Evolutionary conservation across 495 filamentous ascomycete genomes (phyloP).

Genomic region (Aspergillus campestris): DNA sequence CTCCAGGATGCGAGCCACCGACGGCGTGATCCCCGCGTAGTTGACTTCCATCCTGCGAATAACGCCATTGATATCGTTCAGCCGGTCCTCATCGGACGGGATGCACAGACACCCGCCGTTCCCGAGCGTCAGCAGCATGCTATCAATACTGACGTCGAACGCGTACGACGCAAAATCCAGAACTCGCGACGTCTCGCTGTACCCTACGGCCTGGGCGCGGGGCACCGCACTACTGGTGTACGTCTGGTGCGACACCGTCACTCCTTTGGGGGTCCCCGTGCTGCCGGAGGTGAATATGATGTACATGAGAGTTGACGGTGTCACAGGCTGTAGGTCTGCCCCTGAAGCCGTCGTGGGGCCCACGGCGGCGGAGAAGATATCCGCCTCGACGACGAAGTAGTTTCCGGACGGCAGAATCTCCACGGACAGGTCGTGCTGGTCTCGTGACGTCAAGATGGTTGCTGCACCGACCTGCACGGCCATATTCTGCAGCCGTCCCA

Average conservation of each 20-base stretch:
- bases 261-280: slow-evolving; percentile 49
- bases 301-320: slow-evolving; percentile 27
- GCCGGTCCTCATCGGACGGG: slow-evolving; percentile 40
- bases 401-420: slow-evolving; percentile 20
- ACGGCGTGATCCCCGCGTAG: slow-evolving; percentile 42
- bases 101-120: slow-evolving; percentile 44
- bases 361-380: slow-evolving; percentile 7
- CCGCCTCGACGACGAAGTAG: slow-evolving; percentile 19
- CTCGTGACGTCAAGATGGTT: slow-evolving; percentile 23
- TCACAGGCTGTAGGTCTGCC: slow-evolving; percentile 14
- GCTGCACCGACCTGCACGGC: slow-evolving; percentile 23
- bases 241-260: slow-evolving; percentile 41
- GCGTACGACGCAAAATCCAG: slow-evolving; percentile 40
- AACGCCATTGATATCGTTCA: slow-evolving; percentile 39
- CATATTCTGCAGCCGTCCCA: slow-evolving; percentile 33
- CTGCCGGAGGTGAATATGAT: slow-evolving; percentile 46
- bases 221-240: slow-evolving; percentile 34
- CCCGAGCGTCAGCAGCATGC: slow-evolving; percentile 36
- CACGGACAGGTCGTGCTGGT: slow-evolving; percentile 16
- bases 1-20: slow-evolving; percentile 37
- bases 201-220: slow-evolving; percentile 28
- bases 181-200: slow-evolving; percentile 26
- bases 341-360: background rate
- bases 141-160: slow-evolving; percentile 41
- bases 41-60: slow-evolving; percentile 38